Conservation (phyloP, 2,329 filamentous ascomycete species). For the Claviceps africana region DNA sequence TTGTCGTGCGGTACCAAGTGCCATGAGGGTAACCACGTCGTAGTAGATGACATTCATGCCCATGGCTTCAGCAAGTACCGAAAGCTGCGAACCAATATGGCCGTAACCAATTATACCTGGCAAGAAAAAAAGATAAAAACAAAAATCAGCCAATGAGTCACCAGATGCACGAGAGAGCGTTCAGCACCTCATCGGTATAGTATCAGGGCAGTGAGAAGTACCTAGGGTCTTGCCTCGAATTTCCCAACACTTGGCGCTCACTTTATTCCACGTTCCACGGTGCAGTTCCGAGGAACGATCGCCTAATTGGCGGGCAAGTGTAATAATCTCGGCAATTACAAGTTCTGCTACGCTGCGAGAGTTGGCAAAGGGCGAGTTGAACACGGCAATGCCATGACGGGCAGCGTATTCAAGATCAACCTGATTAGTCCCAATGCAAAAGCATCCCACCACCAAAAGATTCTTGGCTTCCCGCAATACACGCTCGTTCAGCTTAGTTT, state of each 20-base stretch:
- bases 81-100: constrained; percentile 92
- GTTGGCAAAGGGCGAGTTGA: constrained; percentile 98
- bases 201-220: constrained; percentile 17
- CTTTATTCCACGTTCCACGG: constrained; percentile 92
- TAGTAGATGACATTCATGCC: constrained; percentile 98
- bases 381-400: constrained; percentile 79
- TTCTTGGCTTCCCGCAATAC: constrained; percentile 85
- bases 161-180: not conserved
- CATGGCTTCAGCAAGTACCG: constrained; percentile 91
- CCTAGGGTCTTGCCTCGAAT: constrained; percentile 93
- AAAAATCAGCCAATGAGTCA: not conserved
- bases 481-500: constrained; percentile 81
- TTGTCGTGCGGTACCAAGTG: constrained; percentile 74
- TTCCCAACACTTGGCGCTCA: constrained; percentile 94
- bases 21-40: constrained; percentile 89
- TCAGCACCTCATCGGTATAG: not conserved
- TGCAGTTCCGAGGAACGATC: constrained; percentile 94
- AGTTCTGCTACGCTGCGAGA: constrained; percentile 93
- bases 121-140: no score
- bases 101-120: constrained; percentile 86
- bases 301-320: constrained; percentile 77
- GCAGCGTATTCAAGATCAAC: constrained; percentile 78
- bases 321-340: constrained; percentile 87
- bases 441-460: constrained; percentile 89
- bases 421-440: constrained; percentile 97